Percentiles rank a stretch among this genome's conserved stretches.
phyloP scores from a whole-genome alignment of 306 rosid species.

The Cicer cuneatum region DNA sequence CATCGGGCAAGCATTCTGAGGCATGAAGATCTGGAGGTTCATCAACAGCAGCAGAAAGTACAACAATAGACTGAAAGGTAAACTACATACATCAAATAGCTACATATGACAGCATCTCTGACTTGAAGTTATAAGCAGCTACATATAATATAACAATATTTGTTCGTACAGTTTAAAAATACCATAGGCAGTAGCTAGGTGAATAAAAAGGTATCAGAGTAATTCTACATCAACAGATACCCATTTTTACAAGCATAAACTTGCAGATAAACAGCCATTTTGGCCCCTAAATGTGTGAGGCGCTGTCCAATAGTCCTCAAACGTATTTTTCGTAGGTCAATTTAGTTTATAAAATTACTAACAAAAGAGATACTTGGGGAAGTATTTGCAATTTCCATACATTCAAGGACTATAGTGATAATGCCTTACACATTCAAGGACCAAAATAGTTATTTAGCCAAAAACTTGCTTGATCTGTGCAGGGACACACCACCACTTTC shows the following conservation, averaged over 20 bases:
- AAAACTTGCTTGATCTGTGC: not conserved
- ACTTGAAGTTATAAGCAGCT: conserved; percentile 11
- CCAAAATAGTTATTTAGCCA: too few relatives aligned
- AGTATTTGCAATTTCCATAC: too few relatives aligned
- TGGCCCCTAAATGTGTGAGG: too few relatives aligned
- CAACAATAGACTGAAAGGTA: conserved; percentile 53
- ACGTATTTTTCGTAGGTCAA: too few relatives aligned
- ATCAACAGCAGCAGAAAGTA: conserved; percentile 41
- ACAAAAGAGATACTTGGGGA: too few relatives aligned
- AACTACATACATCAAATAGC: conserved; percentile 21
- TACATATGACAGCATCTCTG: conserved; percentile 27
- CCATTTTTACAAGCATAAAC: not conserved
- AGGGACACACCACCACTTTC: not conserved
- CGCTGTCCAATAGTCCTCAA: too few relatives aligned
- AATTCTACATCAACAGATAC: not conserved
- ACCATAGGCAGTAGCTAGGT: not conserved
- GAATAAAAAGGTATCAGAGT: not conserved
- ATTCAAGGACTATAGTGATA: too few relatives aligned
- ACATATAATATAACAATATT: not conserved
- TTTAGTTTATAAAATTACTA: too few relatives aligned
- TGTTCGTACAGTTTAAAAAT: not conserved
- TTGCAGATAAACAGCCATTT: too few relatives aligned
- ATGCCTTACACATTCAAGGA: too few relatives aligned
- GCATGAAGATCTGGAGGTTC: conserved; percentile 49
- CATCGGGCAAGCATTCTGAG: conserved; percentile 58